Conservation (phyloP, 371 early-diverging fungal species). For the Apophysomyces ossiformis region DNA sequence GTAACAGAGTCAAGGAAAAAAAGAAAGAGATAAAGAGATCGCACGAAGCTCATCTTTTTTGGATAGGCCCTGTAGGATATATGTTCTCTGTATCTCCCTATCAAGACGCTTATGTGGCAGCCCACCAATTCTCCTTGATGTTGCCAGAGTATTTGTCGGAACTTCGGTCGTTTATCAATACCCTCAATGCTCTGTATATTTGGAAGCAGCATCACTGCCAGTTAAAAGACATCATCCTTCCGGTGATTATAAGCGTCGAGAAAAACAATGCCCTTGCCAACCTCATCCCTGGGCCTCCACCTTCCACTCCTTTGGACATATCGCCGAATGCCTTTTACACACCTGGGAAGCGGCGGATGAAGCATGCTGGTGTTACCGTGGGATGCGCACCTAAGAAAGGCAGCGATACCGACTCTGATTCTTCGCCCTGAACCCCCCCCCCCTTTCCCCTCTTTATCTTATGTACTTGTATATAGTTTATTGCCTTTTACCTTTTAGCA, state of each 20-base stretch:
- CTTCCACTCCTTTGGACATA: background rate
- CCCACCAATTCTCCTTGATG: background rate
- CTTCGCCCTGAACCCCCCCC: no score
- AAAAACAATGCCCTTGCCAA: background rate
- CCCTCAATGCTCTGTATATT: background rate
- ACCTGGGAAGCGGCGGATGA: background rate
- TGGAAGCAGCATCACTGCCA: background rate
- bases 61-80: background rate
- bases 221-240: background rate
- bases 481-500: no score
- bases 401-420: no score
- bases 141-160: slow-evolving; percentile 16
- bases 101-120: background rate
- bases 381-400: no score
- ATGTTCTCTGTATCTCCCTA: background rate
- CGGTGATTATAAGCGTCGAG: background rate
- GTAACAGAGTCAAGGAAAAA: background rate
- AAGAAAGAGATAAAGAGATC: no score
- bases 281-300: background rate
- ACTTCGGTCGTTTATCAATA: slow-evolving; percentile 4
- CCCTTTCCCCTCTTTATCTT: no score
- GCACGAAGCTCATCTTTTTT: background rate
- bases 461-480: no score
- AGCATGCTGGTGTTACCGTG: no score
- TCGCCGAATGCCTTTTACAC: background rate